Evolutionary conservation across 2,329 filamentous ascomycete species (phyloP).

Genomic region (Aspergillus puulaauensis): DNA sequence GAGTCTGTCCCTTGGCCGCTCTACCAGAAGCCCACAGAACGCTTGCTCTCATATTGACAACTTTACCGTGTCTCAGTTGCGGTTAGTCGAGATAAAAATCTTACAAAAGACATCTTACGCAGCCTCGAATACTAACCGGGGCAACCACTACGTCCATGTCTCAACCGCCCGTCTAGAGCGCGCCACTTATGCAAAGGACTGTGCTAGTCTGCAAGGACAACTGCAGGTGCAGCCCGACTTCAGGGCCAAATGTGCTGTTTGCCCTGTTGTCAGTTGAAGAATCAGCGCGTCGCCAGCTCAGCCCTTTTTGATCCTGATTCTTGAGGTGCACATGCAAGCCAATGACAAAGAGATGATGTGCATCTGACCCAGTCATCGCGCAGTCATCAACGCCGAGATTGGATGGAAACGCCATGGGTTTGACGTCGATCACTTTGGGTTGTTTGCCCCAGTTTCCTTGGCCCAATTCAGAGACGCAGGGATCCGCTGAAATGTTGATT

Average conservation of each 20-base stretch:
- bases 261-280: neutral
- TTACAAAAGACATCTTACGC: neutral
- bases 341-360: conserved; percentile 1
- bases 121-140: neutral
- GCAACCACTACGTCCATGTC: neutral
- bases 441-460: neutral
- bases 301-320: conserved; percentile 1
- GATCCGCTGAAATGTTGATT: neutral
- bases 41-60: too few species aligned
- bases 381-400: neutral
- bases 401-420: neutral
- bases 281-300: neutral
- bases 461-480: neutral
- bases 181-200: neutral
- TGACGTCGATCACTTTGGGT: neutral
- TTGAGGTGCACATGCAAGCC: neutral
- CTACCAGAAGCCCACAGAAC: too few species aligned
- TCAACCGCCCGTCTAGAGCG: neutral
- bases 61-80: neutral
- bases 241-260: neutral
- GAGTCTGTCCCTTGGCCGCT: too few species aligned
- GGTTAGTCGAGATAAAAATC: neutral
- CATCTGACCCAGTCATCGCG: neutral
- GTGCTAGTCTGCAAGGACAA: neutral
- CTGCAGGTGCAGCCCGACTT: neutral